These are phyloP conservation scores for Claviceps sp. DNA, from an alignment of 2,329 filamentous ascomycete species.

Conservation along the genomic window DNA sequence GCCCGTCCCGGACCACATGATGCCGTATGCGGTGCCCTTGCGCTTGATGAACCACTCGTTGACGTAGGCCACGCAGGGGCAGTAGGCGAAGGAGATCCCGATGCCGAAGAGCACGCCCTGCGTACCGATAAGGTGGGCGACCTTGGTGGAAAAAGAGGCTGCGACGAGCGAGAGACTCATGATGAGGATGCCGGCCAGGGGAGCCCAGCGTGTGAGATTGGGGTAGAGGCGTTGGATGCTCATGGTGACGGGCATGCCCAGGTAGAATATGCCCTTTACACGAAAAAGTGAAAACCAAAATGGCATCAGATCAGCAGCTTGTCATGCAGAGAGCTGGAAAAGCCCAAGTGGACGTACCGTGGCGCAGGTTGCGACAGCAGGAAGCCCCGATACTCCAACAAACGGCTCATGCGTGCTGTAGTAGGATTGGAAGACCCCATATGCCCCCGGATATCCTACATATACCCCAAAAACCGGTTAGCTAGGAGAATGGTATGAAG, in stretches of 20 bases:
- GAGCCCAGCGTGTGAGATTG: conserved; percentile 21
- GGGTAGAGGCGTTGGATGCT: conserved; percentile 27
- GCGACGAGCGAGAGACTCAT: conserved; percentile 34
- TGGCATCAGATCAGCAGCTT: no score
- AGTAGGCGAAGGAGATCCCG: conserved; percentile 36
- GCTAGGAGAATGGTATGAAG: no score
- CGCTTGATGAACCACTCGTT: conserved; percentile 41
- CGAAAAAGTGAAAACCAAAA: not conserved
- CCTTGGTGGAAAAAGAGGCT: conserved; percentile 32
- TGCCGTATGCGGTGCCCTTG: conserved; percentile 42
- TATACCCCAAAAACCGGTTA: not conserved
- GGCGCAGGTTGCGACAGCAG: conserved; percentile 46
- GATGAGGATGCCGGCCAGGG: conserved; percentile 27
- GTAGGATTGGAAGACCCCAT: conserved; percentile 53
- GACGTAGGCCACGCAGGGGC: conserved; percentile 38
- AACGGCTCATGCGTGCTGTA: conserved; percentile 46
- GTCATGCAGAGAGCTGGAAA: not conserved
- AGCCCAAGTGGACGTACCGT: conserved; percentile 23
- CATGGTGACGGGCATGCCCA: conserved; percentile 32
- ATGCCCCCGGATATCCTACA: conserved; percentile 48
- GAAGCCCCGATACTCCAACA: conserved; percentile 31
- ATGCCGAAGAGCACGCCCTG: conserved; percentile 45
- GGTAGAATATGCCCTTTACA: conserved; percentile 32
- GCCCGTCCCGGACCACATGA: conserved; percentile 37
- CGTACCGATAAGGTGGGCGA: conserved; percentile 37